These are phyloP conservation scores for Thelonectria rubi DNA, from an alignment of 2,329 filamentous ascomycete species.

Conservation along the genomic window DNA sequence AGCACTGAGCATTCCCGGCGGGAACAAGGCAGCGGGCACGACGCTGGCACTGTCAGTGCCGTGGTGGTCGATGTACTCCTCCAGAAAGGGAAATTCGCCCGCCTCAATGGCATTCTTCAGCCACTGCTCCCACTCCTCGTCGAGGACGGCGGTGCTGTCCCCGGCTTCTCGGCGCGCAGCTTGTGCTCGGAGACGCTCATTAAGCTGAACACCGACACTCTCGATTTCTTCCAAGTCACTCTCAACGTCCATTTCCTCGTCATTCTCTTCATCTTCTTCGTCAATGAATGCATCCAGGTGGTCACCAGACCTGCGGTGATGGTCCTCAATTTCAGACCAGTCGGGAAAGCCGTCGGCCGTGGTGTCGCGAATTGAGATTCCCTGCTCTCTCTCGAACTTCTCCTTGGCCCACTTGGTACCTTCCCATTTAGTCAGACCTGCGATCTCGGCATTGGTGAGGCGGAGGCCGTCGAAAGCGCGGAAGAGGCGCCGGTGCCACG, in stretches of 20 bases:
- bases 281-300: conserved; percentile 29
- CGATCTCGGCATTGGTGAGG: conserved; percentile 75
- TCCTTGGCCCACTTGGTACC: conserved; percentile 85
- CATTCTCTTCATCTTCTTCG: conserved; percentile 41
- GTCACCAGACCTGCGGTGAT: conserved; percentile 29
- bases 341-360: conserved; percentile 73
- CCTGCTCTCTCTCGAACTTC: conserved; percentile 79
- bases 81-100: conserved; percentile 61
- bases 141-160: conserved; percentile 65
- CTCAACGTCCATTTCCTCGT: conserved; percentile 57
- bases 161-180: conserved; percentile 71
- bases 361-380: conserved; percentile 74
- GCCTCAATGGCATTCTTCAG: conserved; percentile 75
- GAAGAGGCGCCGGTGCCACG: conserved; percentile 80
- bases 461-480: conserved; percentile 76
- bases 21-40: conserved; percentile 53
- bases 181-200: conserved; percentile 71
- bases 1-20: conserved; percentile 61
- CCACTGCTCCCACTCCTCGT: conserved; percentile 80
- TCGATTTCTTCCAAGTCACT: conserved; percentile 60
- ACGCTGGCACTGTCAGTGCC: conserved; percentile 35
- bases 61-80: conserved; percentile 51
- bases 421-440: conserved; percentile 80
- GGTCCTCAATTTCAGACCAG: conserved; percentile 54
- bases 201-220: conserved; percentile 69